Conservation (phyloP, 1,284 basidiomycete genomes). For the Meripilus lineatus region DNA sequence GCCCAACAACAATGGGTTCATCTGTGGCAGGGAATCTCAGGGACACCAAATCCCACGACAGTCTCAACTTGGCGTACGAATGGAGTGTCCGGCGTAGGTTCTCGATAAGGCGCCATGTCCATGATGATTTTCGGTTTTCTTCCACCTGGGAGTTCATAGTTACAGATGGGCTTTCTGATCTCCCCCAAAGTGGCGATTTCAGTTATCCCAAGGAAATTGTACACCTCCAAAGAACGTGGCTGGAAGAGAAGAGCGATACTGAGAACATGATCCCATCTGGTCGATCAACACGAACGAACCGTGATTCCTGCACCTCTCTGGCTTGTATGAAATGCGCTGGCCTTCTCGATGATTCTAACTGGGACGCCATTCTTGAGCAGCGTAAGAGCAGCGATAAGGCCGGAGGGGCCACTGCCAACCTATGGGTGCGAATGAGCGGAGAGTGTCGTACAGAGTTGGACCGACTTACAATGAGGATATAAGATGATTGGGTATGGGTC, state of each 20-base stretch:
- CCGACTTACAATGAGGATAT: no score
- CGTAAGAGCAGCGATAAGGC: no score
- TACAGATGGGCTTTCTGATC: constrained; percentile 4
- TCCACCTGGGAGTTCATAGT: constrained; percentile 18
- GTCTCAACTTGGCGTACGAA: constrained; percentile 13
- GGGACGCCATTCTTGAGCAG: no score
- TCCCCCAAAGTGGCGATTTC: constrained; percentile 7
- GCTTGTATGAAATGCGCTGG: no score
- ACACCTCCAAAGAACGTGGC: constrained; percentile 18
- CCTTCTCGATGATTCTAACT: no score
- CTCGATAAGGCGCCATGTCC: constrained; percentile 5
- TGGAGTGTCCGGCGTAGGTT: constrained; percentile 17
- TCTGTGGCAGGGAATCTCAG: constrained; percentile 4
- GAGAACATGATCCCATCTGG: not conserved
- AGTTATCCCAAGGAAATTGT: constrained; percentile 16
- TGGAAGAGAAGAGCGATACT: constrained; percentile 5
- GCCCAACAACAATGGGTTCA: constrained; percentile 16
- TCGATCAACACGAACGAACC: no score
- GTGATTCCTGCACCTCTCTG: no score
- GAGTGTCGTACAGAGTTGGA: no score
- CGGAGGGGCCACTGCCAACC: no score
- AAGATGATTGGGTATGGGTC: no score
- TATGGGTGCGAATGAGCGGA: no score
- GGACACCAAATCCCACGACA: constrained; percentile 1
- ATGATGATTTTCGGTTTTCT: constrained; percentile 11